Evolutionary conservation across 208 protist genomes (phyloP), one percentile per base, ranked within the genome.

Genomic region (Acanthamoeba royreba): DNA sequence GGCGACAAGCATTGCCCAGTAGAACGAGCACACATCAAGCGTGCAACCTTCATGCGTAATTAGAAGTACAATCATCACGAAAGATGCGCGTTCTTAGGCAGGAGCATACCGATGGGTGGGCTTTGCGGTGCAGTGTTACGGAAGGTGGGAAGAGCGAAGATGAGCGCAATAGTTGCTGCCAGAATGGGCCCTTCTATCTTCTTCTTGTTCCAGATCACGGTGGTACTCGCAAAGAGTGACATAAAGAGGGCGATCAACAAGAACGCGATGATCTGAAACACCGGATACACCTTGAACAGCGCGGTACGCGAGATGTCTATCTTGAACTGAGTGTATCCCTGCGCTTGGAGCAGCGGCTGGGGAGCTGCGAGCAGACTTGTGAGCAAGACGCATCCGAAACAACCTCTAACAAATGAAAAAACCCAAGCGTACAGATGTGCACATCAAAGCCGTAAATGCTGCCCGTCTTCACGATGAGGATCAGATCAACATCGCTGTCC

Each of bases 71-170:
- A 55, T 25, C 19, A 19, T 19, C 13, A 55, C 4, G 19, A 66
- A 66, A 28, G 55, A 25, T 4, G 11, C 19, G 55, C 19, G 58
- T 33, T 69, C 28, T 22, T 33, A 15, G 58, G 25, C n/a, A 69
- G 9, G 5, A 66, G 33, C 4, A 66, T 35, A 88, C 81, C 83
- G 28, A 90, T 90, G 35, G 83, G 83, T 13, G 83, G 83, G 22
- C 83, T 90, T 49, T 66, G 83, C 11, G 83, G 83, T 4, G 83
- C 83, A 13, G 83, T 89, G 83, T 89, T 89, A 3, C 83, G 47
- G 49, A 90, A 90, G 9, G 35, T 49, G 25, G 83, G 83, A 0
- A 90, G 83, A 0, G 83, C 83, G 47, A 90, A 90, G 1, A 90
- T 58, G 46, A 90, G 83, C 4, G 47, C 28, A 33, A 89, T 89